Evolutionary conservation across 2,329 filamentous ascomycete species (phyloP).

Genomic region (Lojkania enalia): DNA sequence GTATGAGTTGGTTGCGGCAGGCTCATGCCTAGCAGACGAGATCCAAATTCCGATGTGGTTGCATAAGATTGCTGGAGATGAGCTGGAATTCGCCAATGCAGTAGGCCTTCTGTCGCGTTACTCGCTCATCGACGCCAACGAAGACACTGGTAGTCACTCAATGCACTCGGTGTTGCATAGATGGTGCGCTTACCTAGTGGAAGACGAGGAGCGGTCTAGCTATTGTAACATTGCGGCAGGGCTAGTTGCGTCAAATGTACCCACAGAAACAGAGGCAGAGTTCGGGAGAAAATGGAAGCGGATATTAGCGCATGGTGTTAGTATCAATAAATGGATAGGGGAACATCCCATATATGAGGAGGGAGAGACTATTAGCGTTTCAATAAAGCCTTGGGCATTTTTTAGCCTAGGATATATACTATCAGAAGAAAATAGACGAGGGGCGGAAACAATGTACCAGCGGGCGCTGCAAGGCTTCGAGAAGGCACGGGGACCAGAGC

Average conservation of each 20-base stretch:
- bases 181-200: conserved; percentile 19
- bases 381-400: conserved; percentile 9
- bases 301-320: conserved; percentile 4
- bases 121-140: conserved; percentile 24
- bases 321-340: conserved; percentile 10
- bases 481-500: conserved; percentile 8
- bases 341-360: not conserved
- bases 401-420: not conserved
- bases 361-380: not conserved
- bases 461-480: conserved; percentile 14
- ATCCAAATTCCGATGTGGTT: conserved; percentile 14
- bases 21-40: conserved; percentile 4
- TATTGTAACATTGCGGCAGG: conserved; percentile 14
- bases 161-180: conserved; percentile 24
- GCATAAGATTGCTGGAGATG: conserved; percentile 13
- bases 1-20: conserved; percentile 26
- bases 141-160: conserved; percentile 16
- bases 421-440: conserved; percentile 7
- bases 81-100: conserved; percentile 21
- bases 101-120: conserved; percentile 29
- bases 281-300: conserved; percentile 8
- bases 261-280: conserved; percentile 1
- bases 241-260: conserved; percentile 18
- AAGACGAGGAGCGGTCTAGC: conserved; percentile 10
- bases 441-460: conserved; percentile 12